Evolutionary conservation across 2,329 filamentous ascomycete species (phyloP), one percentile per base, ranked within the genome.

Genomic region (Plenodomus tracheiphilus): DNA sequence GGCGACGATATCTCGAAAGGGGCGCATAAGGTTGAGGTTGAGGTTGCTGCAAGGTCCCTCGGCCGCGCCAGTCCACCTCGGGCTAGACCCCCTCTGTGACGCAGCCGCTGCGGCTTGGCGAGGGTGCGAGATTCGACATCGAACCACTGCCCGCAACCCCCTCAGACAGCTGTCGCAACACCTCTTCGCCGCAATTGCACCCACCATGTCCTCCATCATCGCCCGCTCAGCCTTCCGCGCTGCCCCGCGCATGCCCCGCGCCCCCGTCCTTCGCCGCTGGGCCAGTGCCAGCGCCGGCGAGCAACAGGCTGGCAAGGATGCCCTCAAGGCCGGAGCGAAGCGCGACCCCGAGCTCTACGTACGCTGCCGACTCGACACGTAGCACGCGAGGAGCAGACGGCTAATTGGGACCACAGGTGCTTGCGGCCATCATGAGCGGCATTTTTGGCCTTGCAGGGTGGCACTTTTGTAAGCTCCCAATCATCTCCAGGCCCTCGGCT

Each of bases 361-460:
- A 83, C 61, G 83, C 54, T 15, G 16, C 43, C 16, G 39, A 35
- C 30, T 11, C 17, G 20, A 30, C 20, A 19, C 59, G 8, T 19
- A 17, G 8, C 15, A 20, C 4, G 25, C 11, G 37, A 44, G 18
- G 10, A 34, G 15, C 41, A 32, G 47, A 45, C 43, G 41, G 64
- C 66, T 70, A 59, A 70, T 61, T 49, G 39, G 46, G 39, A 25
- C 38, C 30, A 49, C 68, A 97, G 94, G 85, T 97, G 70, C 88
- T 99, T 61, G 84, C 92, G 58, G 89, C 85, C 70, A 86, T 97
- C 74, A 96, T 97, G 91, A 86, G 88, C 66, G 86, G 87, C 73
- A 88, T 90, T 66, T 88, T 97, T 70, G 86, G 86, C 69, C 85
- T 94, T 66, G 93, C 90, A 62, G 93, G 93, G 73, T 96, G 86